Percentiles rank a stretch among this genome's conserved stretches.
Evolutionary conservation across 345 rosid genomes (phyloP).

Genomic region (Gossypium longicalyx): DNA sequence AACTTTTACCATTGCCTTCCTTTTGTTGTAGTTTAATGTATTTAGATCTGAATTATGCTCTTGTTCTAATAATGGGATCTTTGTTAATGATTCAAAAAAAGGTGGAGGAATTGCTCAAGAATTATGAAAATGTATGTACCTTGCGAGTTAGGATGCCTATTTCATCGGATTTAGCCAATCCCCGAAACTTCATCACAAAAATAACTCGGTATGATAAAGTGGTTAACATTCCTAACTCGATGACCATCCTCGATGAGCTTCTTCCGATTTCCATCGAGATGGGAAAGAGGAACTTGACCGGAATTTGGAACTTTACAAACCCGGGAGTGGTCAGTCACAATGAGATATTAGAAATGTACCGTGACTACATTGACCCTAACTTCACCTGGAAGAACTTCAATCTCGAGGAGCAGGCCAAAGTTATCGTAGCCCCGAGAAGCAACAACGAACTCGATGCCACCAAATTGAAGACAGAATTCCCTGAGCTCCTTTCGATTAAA

Average conservation of each 20-base stretch:
- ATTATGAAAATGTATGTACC: slow-evolving; percentile 80
- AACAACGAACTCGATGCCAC: slow-evolving; percentile 83
- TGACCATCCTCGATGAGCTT: slow-evolving; percentile 85
- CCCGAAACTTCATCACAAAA: slow-evolving; percentile 84
- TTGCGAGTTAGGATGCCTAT: slow-evolving; percentile 87
- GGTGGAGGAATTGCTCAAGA: slow-evolving; percentile 81
- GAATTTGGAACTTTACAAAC: slow-evolving; percentile 84
- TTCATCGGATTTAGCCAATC: slow-evolving; percentile 67
- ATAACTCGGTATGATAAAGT: slow-evolving; percentile 76
- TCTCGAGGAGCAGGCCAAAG: slow-evolving; percentile 85
- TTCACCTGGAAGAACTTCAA: slow-evolving; percentile 86
- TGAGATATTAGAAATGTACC: slow-evolving; percentile 80
- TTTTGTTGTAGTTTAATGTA: background rate
- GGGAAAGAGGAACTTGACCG: slow-evolving; percentile 94
- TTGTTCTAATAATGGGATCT: slow-evolving; percentile 4
- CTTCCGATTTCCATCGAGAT: slow-evolving; percentile 90
- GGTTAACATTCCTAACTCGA: slow-evolving; percentile 86
- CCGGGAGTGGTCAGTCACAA: slow-evolving; percentile 90
- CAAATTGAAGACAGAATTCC: slow-evolving; percentile 77
- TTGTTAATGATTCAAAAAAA: background rate
- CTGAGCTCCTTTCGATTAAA: slow-evolving; percentile 73
- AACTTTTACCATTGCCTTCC: background rate
- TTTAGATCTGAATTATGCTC: background rate
- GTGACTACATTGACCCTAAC: slow-evolving; percentile 52
- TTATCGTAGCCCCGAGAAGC: slow-evolving; percentile 84